These are phyloP conservation scores for Hanseniaspora singularis DNA, from an alignment of 805 yeast species.

Conservation along the genomic window DNA sequence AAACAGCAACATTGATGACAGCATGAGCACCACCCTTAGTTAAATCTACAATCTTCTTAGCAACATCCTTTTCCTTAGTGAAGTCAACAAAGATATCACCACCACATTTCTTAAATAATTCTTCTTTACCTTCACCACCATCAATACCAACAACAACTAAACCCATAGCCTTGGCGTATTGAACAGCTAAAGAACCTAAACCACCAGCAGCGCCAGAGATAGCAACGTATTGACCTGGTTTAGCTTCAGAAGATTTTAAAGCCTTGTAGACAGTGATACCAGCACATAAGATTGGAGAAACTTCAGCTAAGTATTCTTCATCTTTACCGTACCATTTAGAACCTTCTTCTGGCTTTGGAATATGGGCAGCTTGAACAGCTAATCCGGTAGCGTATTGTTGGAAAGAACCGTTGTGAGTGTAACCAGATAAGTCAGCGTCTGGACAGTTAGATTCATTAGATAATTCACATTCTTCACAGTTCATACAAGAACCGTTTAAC, in stretches of 20 bases:
- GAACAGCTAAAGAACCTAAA: conserved; percentile 62
- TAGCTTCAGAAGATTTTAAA: conserved; percentile 43
- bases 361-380: conserved; percentile 50
- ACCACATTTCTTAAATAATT: conserved; percentile 42
- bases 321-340: conserved; percentile 15
- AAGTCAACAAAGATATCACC: conserved; percentile 54
- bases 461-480: conserved; percentile 52
- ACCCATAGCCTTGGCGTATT: conserved; percentile 69
- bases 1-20: conserved; percentile 51
- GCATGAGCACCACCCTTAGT: conserved; percentile 61
- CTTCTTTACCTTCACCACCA: conserved; percentile 59
- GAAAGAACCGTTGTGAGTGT: conserved; percentile 61
- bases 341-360: conserved; percentile 29
- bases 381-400: conserved; percentile 57
- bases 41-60: conserved; percentile 34
- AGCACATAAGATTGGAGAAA: conserved; percentile 55
- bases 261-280: conserved; percentile 62
- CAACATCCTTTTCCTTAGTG: conserved; percentile 40
- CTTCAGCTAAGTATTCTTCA: conserved; percentile 43
- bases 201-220: conserved; percentile 78
- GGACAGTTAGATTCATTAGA: conserved; percentile 55
- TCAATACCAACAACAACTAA: conserved; percentile 58
- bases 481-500: conserved; percentile 55
- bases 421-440: conserved; percentile 58
- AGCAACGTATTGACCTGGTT: conserved; percentile 62